A percentile compares a stretch with the other conserved stretches of the same genome.
These are phyloP conservation scores for Aspergillus nanangensis DNA, from an alignment of 495 filamentous ascomycete genomes.

Conservation along the genomic window DNA sequence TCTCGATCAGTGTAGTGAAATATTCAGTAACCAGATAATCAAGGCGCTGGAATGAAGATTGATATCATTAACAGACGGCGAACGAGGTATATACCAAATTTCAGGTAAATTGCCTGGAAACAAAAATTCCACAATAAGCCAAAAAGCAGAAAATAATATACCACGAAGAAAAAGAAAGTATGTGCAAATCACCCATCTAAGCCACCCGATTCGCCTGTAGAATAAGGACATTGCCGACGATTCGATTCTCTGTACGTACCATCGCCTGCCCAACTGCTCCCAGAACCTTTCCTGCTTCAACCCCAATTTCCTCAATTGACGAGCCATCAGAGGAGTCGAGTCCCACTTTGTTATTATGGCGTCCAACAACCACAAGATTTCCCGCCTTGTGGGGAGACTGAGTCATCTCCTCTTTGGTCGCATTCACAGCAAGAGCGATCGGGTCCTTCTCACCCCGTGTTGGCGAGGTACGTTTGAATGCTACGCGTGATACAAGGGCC, in stretches of 20 bases:
- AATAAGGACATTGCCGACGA: conserved; percentile 73
- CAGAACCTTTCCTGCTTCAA: conserved; percentile 56
- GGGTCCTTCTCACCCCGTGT: conserved; percentile 16
- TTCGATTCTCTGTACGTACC: conserved; percentile 46
- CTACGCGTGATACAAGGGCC: conserved; percentile 53
- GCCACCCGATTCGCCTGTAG: conserved; percentile 53
- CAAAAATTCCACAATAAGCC: too few relatives aligned
- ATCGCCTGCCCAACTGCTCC: conserved; percentile 64
- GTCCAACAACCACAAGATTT: conserved; percentile 73
- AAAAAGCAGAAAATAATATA: not conserved
- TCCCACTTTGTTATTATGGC: conserved; percentile 33
- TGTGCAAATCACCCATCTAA: not conserved
- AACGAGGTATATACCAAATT: too few relatives aligned
- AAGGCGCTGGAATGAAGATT: too few relatives aligned
- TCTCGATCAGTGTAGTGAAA: too few relatives aligned
- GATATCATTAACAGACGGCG: too few relatives aligned
- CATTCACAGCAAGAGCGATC: conserved; percentile 26
- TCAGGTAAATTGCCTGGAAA: too few relatives aligned
- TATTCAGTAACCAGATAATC: too few relatives aligned
- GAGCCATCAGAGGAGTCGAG: conserved; percentile 3
- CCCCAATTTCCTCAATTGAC: conserved; percentile 23
- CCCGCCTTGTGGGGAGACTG: conserved; percentile 64
- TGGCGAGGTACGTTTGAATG: conserved; percentile 41
- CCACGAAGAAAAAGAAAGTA: not conserved
- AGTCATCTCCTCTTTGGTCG: conserved; percentile 56